phyloP scores from a whole-genome alignment of 768 basidiomycete species.

The Suillus tomentosus region DNA sequence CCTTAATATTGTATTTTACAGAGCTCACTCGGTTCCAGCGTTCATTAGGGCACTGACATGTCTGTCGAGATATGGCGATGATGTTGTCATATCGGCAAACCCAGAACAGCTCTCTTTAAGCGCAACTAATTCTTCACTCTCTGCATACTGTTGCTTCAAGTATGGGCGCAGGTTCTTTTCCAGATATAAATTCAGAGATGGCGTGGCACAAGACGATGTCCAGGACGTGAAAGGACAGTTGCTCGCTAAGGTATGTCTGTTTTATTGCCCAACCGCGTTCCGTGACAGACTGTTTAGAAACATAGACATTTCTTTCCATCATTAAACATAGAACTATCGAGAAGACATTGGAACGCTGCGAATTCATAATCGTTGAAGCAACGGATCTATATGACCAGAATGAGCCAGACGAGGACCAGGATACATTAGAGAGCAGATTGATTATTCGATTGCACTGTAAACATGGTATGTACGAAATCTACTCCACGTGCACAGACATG shows the following conservation, averaged over 20 bases:
- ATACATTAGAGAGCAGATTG: conserved; percentile 71
- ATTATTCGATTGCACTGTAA: conserved; percentile 79
- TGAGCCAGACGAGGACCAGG: conserved; percentile 40
- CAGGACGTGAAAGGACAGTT: conserved; percentile 68
- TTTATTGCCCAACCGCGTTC: conserved; percentile 1
- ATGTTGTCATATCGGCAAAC: conserved; percentile 69
- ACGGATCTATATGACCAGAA: conserved; percentile 31
- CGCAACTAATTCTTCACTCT: conserved; percentile 76
- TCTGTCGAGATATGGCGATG: conserved; percentile 81
- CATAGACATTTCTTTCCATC: conserved; percentile 69
- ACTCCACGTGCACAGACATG: background rate
- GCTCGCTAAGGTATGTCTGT: conserved; percentile 57
- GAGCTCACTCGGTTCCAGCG: conserved; percentile 45
- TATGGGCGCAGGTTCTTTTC: conserved; percentile 71
- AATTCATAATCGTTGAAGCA: conserved; percentile 66
- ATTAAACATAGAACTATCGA: conserved; percentile 74
- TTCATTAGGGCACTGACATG: conserved; percentile 76
- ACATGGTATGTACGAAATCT: conserved; percentile 54
- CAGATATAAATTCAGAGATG: conserved; percentile 50
- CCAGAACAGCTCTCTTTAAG: conserved; percentile 63
- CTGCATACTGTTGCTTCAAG: conserved; percentile 81
- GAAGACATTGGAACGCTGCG: conserved; percentile 76
- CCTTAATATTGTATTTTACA: conserved; percentile 16
- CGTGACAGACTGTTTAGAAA: conserved; percentile 4
- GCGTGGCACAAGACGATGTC: conserved; percentile 28